Evolutionary conservation across 2,329 filamentous ascomycete species (phyloP), one percentile per base, ranked within the genome.

Genomic region (Cylindrodendrum hubeiense): DNA sequence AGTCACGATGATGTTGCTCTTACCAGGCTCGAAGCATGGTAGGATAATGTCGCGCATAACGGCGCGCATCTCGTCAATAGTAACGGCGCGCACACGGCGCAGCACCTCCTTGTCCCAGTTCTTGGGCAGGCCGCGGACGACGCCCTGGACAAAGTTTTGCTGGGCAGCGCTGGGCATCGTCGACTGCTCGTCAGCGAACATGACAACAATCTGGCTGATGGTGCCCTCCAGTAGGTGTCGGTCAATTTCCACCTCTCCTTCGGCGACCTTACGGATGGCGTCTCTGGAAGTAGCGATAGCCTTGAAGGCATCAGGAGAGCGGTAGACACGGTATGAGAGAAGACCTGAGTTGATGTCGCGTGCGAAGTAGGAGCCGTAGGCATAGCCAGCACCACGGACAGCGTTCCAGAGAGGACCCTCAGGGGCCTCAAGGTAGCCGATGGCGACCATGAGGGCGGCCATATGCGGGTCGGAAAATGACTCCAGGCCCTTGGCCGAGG

Each of bases 321-420:
- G 91, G 83, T 97, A 98, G 44, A 98, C 91, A 59, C 90, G 89
- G 81, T 97, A 97, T 66, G 93, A 91, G 55, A 98, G 82, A 53
- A 93, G 89, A 3, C 95, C 96, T 1, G 89, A 90, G 74, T 96
- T 93, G 28, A 93, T 83, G 75, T 93, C 92, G 49, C 92, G 90
- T 47, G 86, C 86, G 76, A 98, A 97, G 73, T 87, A 89, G 1
- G 92, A 91, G 57, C 95, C 95, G 76, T 99, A 99, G 0, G 96
- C 96, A 56, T 98, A 90, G 47, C 96, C 96, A 46, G 93, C 96
- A 60, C 96, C 96, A 50, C 96, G 93, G 52, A 98, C 93, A 0
- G 94, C 93, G 68, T 92, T 92, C 95, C 96, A 98, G 33, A 99
- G 88, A 1, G 96, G 96, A 0, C 96, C 96, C 79, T 99, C 96